Conservation (phyloP, 2,329 filamentous ascomycete genomes). For the Geosmithia morbida region DNA sequence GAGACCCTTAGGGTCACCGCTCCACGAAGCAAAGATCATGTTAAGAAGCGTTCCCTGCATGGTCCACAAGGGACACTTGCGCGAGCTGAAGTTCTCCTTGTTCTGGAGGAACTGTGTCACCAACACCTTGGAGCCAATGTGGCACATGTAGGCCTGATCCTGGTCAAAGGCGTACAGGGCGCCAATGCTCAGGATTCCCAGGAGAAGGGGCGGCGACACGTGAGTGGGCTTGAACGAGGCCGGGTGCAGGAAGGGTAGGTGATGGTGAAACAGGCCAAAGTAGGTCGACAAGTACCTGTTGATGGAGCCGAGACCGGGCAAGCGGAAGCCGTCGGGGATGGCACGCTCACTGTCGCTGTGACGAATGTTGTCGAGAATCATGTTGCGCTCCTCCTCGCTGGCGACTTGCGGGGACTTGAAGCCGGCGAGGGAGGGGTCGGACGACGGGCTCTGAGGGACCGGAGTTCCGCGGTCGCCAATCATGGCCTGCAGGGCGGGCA, state of each 20-base stretch:
- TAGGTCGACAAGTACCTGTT: constrained; percentile 93
- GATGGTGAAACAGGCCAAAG: constrained; percentile 94
- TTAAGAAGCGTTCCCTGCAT: constrained; percentile 96
- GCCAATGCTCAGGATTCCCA: constrained; percentile 88
- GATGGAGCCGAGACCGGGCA: constrained; percentile 65
- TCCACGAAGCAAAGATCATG: constrained; percentile 99
- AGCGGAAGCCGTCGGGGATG: constrained; percentile 77
- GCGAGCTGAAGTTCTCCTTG: constrained; percentile 96
- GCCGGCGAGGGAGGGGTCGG: constrained; percentile 48
- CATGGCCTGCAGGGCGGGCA: constrained; percentile 56
- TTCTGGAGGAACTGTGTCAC: constrained; percentile 96
- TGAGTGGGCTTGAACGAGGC: constrained; percentile 74
- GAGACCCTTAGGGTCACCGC: constrained; percentile 88
- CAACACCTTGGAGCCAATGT: constrained; percentile 93
- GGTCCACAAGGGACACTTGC: constrained; percentile 93
- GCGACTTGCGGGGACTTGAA: constrained; percentile 66
- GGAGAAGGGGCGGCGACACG: constrained; percentile 66
- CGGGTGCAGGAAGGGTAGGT: constrained; percentile 89
- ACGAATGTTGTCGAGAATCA: constrained; percentile 77
- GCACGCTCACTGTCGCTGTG: constrained; percentile 66
- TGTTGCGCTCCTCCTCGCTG: constrained; percentile 71
- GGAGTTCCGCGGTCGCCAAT: constrained; percentile 58
- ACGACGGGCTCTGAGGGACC: constrained; percentile 59
- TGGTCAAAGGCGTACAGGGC: constrained; percentile 95
- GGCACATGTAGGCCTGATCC: constrained; percentile 90